Base-by-base conservation (phyloP, 345 rosid genomes). In the Nasturtium officinale region DNA sequence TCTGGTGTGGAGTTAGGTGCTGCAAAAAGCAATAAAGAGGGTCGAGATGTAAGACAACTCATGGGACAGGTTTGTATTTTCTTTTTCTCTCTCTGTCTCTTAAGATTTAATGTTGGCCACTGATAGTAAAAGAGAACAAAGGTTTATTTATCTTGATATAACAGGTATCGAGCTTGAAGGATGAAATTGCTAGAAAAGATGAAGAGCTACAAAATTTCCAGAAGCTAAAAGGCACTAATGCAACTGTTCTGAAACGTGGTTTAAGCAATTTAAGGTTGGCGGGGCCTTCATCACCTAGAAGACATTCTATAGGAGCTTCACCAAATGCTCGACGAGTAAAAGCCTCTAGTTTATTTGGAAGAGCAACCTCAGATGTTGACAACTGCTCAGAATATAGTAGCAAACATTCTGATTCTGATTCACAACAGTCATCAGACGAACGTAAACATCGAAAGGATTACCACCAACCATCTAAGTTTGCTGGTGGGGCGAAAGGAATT, bases 1-100 rank as follows among this genome's bases (percentile, higher is more conserved):
- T 95, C 99, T 62, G 99, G 99, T 45, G 90, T 95, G 32, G 99
- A 95, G 83, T 77, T 95, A 50, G 99, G 99, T 25, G 92, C 99
- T 80, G 98, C 99, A 46, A 78, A 81, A 81, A 95, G 86, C 79
- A 90, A 83, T 69, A 91, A 82, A 83, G 99, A 95, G 77, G 98
- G 99, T 65, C 82, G 86, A 81, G 90, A 90, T 73, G 72, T 90
- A 61, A 88, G 89, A 80, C 96, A 95, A 69, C 96, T 95, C 74
- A 87, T 88, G 92, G 94, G 89, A 75, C 99, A 95, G 95, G 97
- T 89, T 28, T 33, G 43, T 33, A 15, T 29, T 37, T 9, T 53
- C 6, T 2, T 3, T 35, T 12, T 20, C 12, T 28, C 57, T 61
- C 52, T 53, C 38, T 43, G 33, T 54, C 16, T 33, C 46, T 58